Percentiles rank a stretch among this genome's conserved stretches.
Evolutionary conservation across 148 eudicot genomes (phyloP).

Genomic region (Drosera capensis): DNA sequence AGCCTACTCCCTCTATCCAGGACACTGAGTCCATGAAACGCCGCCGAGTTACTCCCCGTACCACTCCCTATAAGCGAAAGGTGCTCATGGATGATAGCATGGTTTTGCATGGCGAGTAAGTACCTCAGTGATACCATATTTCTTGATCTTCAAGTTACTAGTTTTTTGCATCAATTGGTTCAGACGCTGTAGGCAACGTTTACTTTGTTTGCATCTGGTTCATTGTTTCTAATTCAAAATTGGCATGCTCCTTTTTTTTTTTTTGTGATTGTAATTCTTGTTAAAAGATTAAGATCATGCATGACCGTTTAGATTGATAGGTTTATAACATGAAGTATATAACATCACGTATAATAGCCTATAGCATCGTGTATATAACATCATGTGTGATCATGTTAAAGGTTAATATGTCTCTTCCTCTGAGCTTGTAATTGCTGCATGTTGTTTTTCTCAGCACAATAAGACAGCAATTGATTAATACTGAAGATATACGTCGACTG

Average conservation of each 20-base stretch:
- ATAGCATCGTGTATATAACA: too few species aligned
- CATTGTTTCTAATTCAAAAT: too few species aligned
- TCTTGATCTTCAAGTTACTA: background rate
- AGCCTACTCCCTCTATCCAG: conserved; percentile 44
- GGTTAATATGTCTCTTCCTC: background rate
- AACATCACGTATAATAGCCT: too few species aligned
- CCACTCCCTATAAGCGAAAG: conserved; percentile 59
- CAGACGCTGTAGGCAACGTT: background rate
- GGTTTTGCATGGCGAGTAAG: conserved; percentile 99
- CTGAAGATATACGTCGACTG: conserved; percentile 82
- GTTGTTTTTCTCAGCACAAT: conserved; percentile 31
- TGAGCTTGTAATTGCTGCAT: background rate
- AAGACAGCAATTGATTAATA: conserved; percentile 65
- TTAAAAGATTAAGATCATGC: too few species aligned
- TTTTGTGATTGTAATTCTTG: background rate
- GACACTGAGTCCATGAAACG: conserved; percentile 46
- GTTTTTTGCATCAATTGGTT: background rate
- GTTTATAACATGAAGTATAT: too few species aligned
- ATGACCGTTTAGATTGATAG: too few species aligned
- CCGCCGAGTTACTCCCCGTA: conserved; percentile 31
- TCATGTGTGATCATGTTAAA: too few species aligned
- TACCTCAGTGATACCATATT: conserved; percentile 6
- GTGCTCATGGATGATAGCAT: conserved; percentile 73
- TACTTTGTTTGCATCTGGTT: background rate
- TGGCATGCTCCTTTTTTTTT: background rate